These are phyloP conservation scores for Neocatenulostroma microsporum DNA, from an alignment of 2,329 filamentous ascomycete genomes.

Conservation along the genomic window DNA sequence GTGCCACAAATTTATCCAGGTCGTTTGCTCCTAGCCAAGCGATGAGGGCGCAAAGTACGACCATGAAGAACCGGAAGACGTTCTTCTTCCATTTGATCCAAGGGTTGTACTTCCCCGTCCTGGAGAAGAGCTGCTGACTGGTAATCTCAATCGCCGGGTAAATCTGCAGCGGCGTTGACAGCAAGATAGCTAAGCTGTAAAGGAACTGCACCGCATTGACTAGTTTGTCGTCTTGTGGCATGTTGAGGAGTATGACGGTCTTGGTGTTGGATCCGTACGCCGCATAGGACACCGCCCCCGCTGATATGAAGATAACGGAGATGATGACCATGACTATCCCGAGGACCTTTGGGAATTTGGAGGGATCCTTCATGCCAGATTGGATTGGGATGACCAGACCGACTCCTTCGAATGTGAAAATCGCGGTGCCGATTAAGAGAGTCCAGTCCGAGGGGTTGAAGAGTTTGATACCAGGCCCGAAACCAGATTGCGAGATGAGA, in stretches of 20 bases:
- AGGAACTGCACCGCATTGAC: constrained; percentile 95
- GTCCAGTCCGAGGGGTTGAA: constrained; percentile 95
- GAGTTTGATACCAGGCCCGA: constrained; percentile 74
- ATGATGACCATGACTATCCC: constrained; percentile 92
- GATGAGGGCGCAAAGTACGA: constrained; percentile 74
- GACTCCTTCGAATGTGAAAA: constrained; percentile 98
- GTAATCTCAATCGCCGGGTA: constrained; percentile 97
- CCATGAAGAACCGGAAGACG: constrained; percentile 85
- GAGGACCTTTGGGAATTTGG: constrained; percentile 84
- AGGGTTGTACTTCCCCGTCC: constrained; percentile 94
- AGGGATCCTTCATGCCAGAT: constrained; percentile 86
- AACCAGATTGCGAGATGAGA: constrained; percentile 60
- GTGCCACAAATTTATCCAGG: constrained; percentile 91
- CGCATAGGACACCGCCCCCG: constrained; percentile 89
- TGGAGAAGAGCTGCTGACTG: constrained; percentile 86
- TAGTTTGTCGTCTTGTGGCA: constrained; percentile 89
- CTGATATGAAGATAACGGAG: constrained; percentile 79
- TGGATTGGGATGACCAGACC: constrained; percentile 97
- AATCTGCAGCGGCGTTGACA: constrained; percentile 91
- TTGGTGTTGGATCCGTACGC: constrained; percentile 93
- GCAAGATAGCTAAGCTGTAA: constrained; percentile 93
- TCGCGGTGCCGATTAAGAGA: constrained; percentile 94
- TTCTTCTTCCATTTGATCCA: constrained; percentile 99
- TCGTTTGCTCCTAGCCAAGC: constrained; percentile 90
- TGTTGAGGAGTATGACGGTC: constrained; percentile 91